A percentile compares a stretch with the other conserved stretches of the same genome.
Evolutionary conservation across 495 filamentous ascomycete genomes (phyloP).

Genomic region (Hyaloscypha variabilis): DNA sequence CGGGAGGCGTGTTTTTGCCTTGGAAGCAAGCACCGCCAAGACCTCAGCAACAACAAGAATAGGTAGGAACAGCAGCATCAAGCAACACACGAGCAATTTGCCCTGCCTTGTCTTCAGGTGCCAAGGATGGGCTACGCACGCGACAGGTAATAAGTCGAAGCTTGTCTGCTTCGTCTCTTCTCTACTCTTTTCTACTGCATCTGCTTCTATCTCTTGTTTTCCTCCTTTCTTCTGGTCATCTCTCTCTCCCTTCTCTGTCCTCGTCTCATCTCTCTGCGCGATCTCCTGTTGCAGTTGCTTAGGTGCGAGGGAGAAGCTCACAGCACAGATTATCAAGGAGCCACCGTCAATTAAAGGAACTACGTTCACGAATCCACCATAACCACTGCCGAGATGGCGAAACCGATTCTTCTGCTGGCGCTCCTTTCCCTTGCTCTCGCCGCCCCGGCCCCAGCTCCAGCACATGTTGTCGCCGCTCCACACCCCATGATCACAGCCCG

Average conservation of each 20-base stretch:
- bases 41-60: no score
- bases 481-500: conserved; percentile 54
- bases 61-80: no score
- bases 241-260: background rate
- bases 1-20: background rate
- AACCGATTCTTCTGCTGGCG: conserved; percentile 2
- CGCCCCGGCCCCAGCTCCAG: conserved; percentile 23
- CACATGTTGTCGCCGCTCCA: conserved; percentile 29
- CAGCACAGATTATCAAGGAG: background rate
- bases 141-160: background rate
- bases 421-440: conserved; percentile 26
- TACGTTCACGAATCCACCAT: background rate
- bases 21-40: background rate
- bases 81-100: background rate
- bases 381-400: conserved; percentile 11
- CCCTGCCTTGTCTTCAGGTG: background rate
- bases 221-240: background rate
- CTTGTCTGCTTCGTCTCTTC: background rate
- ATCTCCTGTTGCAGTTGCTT: no score
- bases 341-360: background rate
- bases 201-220: background rate
- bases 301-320: background rate
- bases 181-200: background rate
- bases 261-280: no score
- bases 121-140: background rate